Conservation (phyloP, 2,329 filamentous ascomycete genomes). For the Xylariaceae sp. region DNA sequence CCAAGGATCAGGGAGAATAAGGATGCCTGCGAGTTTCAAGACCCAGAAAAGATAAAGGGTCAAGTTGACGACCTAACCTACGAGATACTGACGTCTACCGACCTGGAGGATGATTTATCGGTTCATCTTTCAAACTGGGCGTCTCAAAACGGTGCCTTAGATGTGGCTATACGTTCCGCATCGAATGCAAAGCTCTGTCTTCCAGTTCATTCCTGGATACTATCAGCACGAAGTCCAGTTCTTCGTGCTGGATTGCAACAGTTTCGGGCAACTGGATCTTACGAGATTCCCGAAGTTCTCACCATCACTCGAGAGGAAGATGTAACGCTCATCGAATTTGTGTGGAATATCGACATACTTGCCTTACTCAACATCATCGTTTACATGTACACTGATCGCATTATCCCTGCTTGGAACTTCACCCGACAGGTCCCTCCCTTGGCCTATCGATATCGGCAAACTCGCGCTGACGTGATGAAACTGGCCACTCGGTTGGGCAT, state of each 20-base stretch:
- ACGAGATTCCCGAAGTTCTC: slow-evolving; percentile 56
- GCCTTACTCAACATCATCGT: slow-evolving; percentile 74
- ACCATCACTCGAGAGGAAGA: slow-evolving; percentile 49
- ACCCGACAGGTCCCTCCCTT: slow-evolving; percentile 59
- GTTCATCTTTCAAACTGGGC: slow-evolving; percentile 42
- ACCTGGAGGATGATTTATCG: slow-evolving; percentile 59
- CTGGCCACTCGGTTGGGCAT: slow-evolving; percentile 69
- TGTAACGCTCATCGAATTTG: slow-evolving; percentile 57
- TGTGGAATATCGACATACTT: slow-evolving; percentile 64
- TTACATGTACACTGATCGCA: slow-evolving; percentile 73
- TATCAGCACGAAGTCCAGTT: slow-evolving; percentile 67
- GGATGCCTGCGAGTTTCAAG: slow-evolving; percentile 40
- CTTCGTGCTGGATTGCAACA: slow-evolving; percentile 58
- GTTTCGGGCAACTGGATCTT: slow-evolving; percentile 50
- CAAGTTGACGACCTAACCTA: slow-evolving; percentile 47
- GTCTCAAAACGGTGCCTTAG: slow-evolving; percentile 38
- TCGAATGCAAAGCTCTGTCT: slow-evolving; percentile 64
- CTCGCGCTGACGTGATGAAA: slow-evolving; percentile 83
- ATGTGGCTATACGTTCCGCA: slow-evolving; percentile 48
- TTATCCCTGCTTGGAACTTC: slow-evolving; percentile 84
- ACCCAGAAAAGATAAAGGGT: slow-evolving; percentile 43
- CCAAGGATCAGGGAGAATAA: slow-evolving; percentile 34
- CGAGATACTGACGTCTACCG: slow-evolving; percentile 55
- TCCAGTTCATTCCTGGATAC: slow-evolving; percentile 76
- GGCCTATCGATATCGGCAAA: slow-evolving; percentile 69